phyloP scores from a whole-genome alignment of 805 yeast species.

The Candida xiaguanensis region DNA sequence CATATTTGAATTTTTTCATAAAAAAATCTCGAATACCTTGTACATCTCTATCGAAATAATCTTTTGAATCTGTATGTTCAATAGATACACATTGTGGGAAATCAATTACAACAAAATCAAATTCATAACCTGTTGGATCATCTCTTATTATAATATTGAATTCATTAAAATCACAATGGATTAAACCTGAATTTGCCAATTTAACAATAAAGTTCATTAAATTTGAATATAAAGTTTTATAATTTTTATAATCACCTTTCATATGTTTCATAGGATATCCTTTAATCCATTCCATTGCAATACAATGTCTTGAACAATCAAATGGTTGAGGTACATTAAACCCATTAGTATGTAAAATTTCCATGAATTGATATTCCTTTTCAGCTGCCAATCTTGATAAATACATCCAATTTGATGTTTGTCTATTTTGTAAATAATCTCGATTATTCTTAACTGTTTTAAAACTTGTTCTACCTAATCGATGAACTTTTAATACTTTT shows the following conservation, averaged over 20 bases:
- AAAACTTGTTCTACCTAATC: slow-evolving; percentile 92
- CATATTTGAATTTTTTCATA: slow-evolving; percentile 69
- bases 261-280: slow-evolving; percentile 91
- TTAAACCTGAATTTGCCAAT: slow-evolving; percentile 82
- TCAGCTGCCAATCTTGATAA: slow-evolving; percentile 86
- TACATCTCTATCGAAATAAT: slow-evolving; percentile 88
- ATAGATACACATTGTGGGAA: slow-evolving; percentile 97
- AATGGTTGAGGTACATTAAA: slow-evolving; percentile 86
- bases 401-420: slow-evolving; percentile 89
- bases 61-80: slow-evolving; percentile 84
- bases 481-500: slow-evolving; percentile 81
- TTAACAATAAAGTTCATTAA: slow-evolving; percentile 84
- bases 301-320: slow-evolving; percentile 87
- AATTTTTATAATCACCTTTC: slow-evolving; percentile 57
- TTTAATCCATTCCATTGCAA: slow-evolving; percentile 84
- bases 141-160: slow-evolving; percentile 87
- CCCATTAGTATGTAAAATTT: slow-evolving; percentile 64
- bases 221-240: slow-evolving; percentile 72
- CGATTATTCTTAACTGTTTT: slow-evolving; percentile 89
- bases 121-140: slow-evolving; percentile 45
- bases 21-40: slow-evolving; percentile 85
- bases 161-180: slow-evolving; percentile 97
- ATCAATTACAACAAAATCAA: slow-evolving; percentile 87
- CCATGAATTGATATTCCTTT: slow-evolving; percentile 88
- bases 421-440: slow-evolving; percentile 76